Evolutionary conservation across 139 green algal genomes (phyloP).

Genomic region (Picochlorum costavermella): DNA sequence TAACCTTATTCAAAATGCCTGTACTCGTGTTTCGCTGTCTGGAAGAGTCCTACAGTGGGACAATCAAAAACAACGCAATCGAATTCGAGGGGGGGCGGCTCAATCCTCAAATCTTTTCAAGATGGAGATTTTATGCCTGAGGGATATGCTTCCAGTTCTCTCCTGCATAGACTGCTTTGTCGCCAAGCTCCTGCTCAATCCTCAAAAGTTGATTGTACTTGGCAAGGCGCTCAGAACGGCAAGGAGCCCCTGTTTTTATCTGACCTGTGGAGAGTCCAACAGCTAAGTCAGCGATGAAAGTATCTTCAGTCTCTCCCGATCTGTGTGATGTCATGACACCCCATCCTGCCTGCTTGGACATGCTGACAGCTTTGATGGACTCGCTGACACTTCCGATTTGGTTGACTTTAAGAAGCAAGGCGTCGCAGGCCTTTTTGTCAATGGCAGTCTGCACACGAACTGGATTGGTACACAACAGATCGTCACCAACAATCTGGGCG

Average conservation of each 20-base stretch:
- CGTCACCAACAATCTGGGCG: slow-evolving; percentile 94
- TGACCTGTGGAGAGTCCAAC: slow-evolving; percentile 94
- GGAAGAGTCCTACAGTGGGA: too few relatives aligned
- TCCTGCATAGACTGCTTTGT: slow-evolving; percentile 66
- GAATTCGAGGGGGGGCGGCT: too few relatives aligned
- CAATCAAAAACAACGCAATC: too few relatives aligned
- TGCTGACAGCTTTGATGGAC: slow-evolving; percentile 88
- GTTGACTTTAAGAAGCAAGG: slow-evolving; percentile 90
- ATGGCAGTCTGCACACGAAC: slow-evolving; percentile 83
- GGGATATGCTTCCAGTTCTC: slow-evolving; percentile 58
- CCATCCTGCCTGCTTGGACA: slow-evolving; percentile 91
- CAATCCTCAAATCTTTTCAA: background rate
- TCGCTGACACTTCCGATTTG: slow-evolving; percentile 89
- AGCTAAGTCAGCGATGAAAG: slow-evolving; percentile 96
- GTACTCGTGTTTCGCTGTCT: too few relatives aligned
- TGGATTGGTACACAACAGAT: slow-evolving; percentile 97
- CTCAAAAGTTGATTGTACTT: slow-evolving; percentile 99
- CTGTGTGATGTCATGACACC: slow-evolving; percentile 94
- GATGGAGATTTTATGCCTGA: slow-evolving; percentile 1
- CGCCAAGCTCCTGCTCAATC: slow-evolving; percentile 92
- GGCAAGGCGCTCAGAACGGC: slow-evolving; percentile 85
- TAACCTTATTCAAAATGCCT: too few relatives aligned
- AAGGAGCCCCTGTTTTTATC: slow-evolving; percentile 99
- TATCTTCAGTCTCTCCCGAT: slow-evolving; percentile 93
- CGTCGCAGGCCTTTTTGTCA: slow-evolving; percentile 89